A percentile compares a stretch with the other conserved stretches of the same genome.
Evolutionary conservation across 2,329 filamentous ascomycete species (phyloP).

Genomic region (Neobulgaria alba): DNA sequence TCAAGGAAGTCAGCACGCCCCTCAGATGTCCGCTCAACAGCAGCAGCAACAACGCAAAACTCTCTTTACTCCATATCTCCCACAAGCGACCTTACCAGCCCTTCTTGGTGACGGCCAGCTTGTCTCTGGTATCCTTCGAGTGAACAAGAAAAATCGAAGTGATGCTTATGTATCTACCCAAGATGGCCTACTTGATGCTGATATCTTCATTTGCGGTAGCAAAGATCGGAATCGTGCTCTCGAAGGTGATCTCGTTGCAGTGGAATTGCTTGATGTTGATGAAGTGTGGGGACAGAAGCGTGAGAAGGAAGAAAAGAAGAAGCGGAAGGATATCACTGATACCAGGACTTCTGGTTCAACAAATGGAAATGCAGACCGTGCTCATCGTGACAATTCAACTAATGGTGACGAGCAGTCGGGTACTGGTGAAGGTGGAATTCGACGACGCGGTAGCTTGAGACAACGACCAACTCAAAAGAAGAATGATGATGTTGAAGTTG

Average conservation of each 20-base stretch:
- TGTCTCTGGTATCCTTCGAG: conserved; percentile 89
- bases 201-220: conserved; percentile 99
- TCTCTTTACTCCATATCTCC: conserved; percentile 93
- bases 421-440: conserved; percentile 68
- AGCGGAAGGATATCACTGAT: conserved; percentile 97
- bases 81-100: conserved; percentile 86
- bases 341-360: conserved; percentile 70
- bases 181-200: conserved; percentile 80
- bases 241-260: conserved; percentile 89
- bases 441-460: conserved; percentile 81
- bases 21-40: conserved; percentile 57
- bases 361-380: conserved; percentile 58
- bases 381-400: conserved; percentile 42
- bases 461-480: conserved; percentile 99
- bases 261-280: conserved; percentile 94
- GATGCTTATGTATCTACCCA: conserved; percentile 95
- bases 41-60: conserved; percentile 94
- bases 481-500: conserved; percentile 98
- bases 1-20: conserved; percentile 64
- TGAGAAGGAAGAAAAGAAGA: conserved; percentile 99
- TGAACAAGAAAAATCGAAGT: conserved; percentile 99
- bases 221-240: conserved; percentile 96
- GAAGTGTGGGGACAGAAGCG: conserved; percentile 98
- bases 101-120: conserved; percentile 87
- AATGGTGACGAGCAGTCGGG: conserved; percentile 54